Evolutionary conservation across 805 yeast genomes (phyloP).

Genomic region (Cyberlindnera veronae): DNA sequence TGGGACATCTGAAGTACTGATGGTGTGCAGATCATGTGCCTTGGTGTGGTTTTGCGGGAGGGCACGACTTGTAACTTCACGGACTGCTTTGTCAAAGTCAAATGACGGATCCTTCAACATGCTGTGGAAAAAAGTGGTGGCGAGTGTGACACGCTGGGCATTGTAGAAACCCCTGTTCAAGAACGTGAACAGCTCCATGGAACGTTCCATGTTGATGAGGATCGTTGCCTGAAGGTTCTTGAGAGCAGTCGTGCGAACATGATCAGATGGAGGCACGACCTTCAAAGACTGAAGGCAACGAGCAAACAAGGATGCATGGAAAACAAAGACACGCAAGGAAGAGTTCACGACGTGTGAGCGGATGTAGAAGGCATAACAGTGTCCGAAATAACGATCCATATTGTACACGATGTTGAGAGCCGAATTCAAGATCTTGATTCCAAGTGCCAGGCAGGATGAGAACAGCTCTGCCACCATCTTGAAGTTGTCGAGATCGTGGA

Average conservation of each 20-base stretch:
- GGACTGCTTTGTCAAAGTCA: slow-evolving; percentile 17
- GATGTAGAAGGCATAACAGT: slow-evolving; percentile 1
- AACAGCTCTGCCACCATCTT: slow-evolving; percentile 29
- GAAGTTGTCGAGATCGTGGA: slow-evolving; percentile 30
- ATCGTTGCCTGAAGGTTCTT: slow-evolving; percentile 1
- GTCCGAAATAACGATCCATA: slow-evolving; percentile 32
- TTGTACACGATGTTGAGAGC: slow-evolving; percentile 32
- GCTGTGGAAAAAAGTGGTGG: slow-evolving; percentile 11
- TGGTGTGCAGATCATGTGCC: not conserved
- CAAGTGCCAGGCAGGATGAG: slow-evolving; percentile 25
- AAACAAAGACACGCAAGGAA: not conserved
- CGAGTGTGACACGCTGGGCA: slow-evolving; percentile 19
- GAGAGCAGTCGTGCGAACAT: not conserved
- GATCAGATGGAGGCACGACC: not conserved
- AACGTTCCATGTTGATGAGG: slow-evolving; percentile 1
- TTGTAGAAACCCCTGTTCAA: slow-evolving; percentile 15
- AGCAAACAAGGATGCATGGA: not conserved
- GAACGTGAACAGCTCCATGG: not conserved
- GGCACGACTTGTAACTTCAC: slow-evolving; percentile 1
- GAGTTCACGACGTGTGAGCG: slow-evolving; percentile 2
- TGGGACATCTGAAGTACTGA: slow-evolving; percentile 14
- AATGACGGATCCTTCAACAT: slow-evolving; percentile 19
- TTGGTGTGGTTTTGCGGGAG: not conserved
- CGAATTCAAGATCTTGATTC: slow-evolving; percentile 32
- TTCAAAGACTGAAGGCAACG: slow-evolving; percentile 4